Evolutionary conservation across 2,329 filamentous ascomycete species (phyloP).

Genomic region (Talaromyces marneffei): DNA sequence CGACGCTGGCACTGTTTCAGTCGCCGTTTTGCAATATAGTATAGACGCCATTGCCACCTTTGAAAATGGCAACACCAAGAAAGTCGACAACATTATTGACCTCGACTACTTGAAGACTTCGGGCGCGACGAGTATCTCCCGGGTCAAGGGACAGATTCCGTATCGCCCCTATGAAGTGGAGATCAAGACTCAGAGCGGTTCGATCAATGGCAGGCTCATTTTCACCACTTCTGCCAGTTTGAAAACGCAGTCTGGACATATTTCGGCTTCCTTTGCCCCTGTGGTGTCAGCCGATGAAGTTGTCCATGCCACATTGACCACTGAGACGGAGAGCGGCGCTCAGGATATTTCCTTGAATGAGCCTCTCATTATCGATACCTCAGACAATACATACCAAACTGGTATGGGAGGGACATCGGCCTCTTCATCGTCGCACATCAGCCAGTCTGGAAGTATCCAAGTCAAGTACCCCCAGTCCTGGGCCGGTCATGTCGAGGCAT

Average conservation of each 20-base stretch:
- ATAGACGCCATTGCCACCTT: neutral
- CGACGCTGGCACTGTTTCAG: slow-evolving; percentile 23
- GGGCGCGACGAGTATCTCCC: neutral
- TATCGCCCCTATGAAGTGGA: slow-evolving; percentile 24
- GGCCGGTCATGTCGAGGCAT: slow-evolving; percentile 25
- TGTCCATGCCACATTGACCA: slow-evolving; percentile 28
- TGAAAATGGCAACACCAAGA: slow-evolving; percentile 2
- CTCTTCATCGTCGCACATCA: slow-evolving; percentile 18
- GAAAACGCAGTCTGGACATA: slow-evolving; percentile 41
- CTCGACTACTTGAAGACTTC: neutral
- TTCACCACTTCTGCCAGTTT: slow-evolving; percentile 45
- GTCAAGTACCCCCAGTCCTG: slow-evolving; percentile 27
- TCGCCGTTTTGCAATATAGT: slow-evolving; percentile 18
- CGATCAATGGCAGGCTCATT: slow-evolving; percentile 39
- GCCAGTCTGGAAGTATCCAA: slow-evolving; percentile 20
- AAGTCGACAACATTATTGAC: slow-evolving; percentile 1
- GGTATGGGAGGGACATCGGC: neutral
- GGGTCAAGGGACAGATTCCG: slow-evolving; percentile 6
- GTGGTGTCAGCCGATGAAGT: neutral
- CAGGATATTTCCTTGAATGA: slow-evolving; percentile 19
- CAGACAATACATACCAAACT: neutral
- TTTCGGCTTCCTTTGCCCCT: neutral
- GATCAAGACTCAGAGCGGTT: slow-evolving; percentile 25
- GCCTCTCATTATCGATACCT: slow-evolving; percentile 14
- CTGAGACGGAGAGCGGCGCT: slow-evolving; percentile 16